Evolutionary conservation across 2,329 filamentous ascomycete species (phyloP).

Genomic region (Polychaeton citri): DNA sequence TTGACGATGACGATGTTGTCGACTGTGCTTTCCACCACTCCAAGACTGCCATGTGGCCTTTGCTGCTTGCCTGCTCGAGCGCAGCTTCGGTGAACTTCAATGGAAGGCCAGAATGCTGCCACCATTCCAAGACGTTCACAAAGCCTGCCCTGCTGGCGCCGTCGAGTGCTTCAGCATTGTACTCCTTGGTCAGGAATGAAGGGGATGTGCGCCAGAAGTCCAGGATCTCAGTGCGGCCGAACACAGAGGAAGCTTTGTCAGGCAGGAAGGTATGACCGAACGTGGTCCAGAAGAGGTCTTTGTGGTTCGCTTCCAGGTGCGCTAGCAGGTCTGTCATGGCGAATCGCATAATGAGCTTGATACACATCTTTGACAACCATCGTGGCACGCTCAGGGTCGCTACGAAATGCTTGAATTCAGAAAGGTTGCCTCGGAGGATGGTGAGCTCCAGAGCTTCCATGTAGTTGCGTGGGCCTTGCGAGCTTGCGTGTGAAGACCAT

Average conservation of each 20-base stretch:
- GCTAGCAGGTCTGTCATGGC: conserved; percentile 66
- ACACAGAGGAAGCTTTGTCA: conserved; percentile 77
- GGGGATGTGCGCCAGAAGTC: conserved; percentile 83
- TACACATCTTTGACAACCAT: conserved; percentile 66
- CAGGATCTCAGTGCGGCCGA: conserved; percentile 69
- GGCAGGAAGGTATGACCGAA: conserved; percentile 71
- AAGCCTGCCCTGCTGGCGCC: conserved; percentile 78
- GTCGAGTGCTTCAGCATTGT: conserved; percentile 73
- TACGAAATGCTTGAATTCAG: conserved; percentile 61
- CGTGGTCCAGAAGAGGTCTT: conserved; percentile 72
- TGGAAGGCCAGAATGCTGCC: conserved; percentile 67
- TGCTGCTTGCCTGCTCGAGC: conserved; percentile 73
- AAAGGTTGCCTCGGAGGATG: conserved; percentile 58
- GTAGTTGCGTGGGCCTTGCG: conserved; percentile 54
- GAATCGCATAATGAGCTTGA: conserved; percentile 86
- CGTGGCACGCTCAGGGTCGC: conserved; percentile 52
- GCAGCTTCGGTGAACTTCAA: conserved; percentile 78
- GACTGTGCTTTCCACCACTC: conserved; percentile 76
- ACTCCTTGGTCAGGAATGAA: conserved; percentile 74
- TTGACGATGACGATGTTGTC: conserved; percentile 3
- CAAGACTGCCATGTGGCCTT: conserved; percentile 72
- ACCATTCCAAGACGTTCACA: conserved; percentile 79
- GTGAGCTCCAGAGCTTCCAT: conserved; percentile 75
- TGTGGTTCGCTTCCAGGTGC: conserved; percentile 53
- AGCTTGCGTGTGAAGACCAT: conserved; percentile 52